Base-by-base conservation (phyloP, 73 alveolate genomes). In the Halteria grandinella region DNA sequence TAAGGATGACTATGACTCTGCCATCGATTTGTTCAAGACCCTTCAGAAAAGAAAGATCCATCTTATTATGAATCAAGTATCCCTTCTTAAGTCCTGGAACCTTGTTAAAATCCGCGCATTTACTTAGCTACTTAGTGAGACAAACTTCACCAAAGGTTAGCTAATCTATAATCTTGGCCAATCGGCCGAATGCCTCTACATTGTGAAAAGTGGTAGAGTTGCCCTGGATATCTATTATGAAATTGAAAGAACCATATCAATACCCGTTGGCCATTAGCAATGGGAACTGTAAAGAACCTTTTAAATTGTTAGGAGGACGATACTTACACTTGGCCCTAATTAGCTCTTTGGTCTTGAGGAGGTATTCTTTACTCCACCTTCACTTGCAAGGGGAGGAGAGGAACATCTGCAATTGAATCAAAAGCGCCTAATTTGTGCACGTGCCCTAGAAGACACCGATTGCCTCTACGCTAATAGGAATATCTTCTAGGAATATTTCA, bases 1-100 rank as follows among this genome's bases (percentile, higher is more conserved):
- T 27, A 75, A 75, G 34, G 50, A 52, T 11, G 87, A 75, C 45
- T 75, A 75, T 43, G 87, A 75, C 29, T 44, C 60, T 43, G 69
- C 80, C 18, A 66, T 66, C 27, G 64, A 63, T 66, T 28, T 66
- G 23, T 66, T 66, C 23, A 44, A 66, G 24, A 10, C 63, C 1
- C 28, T 45, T 45, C 28, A 66, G 53, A 66, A 66, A 15, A 66
- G 80, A 45, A 21, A 45, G 39, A 12, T 66, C 2, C 69, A 66
- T 44, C 69, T 66, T 45, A 66, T 66, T 44, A 52, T 63, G 3
- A 55, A 44, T 41, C n/a, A n/a, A n/a, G n/a, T n/a, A n/a, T n/a
- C n/a, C n/a, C n/a, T n/a, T n/a, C n/a, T n/a, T n/a, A n/a, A n/a
- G n/a, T n/a, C n/a, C n/a, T 66, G 80, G 80, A 47, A 66, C 47